Conservation (phyloP, 23 red algal genomes). For the Chondrus crispus region DNA sequence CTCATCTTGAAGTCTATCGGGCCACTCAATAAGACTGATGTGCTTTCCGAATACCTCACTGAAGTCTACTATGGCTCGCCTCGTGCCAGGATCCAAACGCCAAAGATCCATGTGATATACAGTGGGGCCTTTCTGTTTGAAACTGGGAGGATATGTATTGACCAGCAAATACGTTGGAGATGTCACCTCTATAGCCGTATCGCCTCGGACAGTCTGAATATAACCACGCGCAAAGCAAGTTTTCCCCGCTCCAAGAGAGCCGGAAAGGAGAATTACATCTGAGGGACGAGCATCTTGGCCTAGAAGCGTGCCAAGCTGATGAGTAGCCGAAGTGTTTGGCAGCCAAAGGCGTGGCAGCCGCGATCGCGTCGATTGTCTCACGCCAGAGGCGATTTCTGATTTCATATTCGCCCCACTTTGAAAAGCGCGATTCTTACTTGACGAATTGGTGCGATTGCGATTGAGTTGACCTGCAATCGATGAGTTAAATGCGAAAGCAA, state of each 20-base stretch:
- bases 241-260: constrained; percentile 79
- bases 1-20: constrained; percentile 52
- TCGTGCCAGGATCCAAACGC: constrained; percentile 44
- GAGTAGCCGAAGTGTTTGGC: not conserved
- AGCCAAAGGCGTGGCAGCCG: constrained; percentile 5
- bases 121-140: not conserved
- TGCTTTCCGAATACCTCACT: constrained; percentile 43
- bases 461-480: too few species aligned
- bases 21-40: constrained; percentile 83
- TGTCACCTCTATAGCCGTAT: constrained; percentile 49
- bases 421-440: too few species aligned
- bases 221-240: constrained; percentile 78
- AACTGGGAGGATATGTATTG: constrained; percentile 51
- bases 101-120: constrained; percentile 90
- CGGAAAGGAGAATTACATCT: constrained; percentile 80
- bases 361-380: too few species aligned
- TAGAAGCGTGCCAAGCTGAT: constrained; percentile 47
- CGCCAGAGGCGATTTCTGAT: too few species aligned
- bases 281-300: constrained; percentile 17
- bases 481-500: too few species aligned
- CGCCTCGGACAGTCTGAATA: constrained; percentile 38
- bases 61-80: constrained; percentile 69
- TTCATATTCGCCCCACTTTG: too few species aligned
- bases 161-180: constrained; percentile 90
- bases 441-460: too few species aligned